phyloP scores from a whole-genome alignment of 768 basidiomycete species.

The Favolaschia claudopus region DNA sequence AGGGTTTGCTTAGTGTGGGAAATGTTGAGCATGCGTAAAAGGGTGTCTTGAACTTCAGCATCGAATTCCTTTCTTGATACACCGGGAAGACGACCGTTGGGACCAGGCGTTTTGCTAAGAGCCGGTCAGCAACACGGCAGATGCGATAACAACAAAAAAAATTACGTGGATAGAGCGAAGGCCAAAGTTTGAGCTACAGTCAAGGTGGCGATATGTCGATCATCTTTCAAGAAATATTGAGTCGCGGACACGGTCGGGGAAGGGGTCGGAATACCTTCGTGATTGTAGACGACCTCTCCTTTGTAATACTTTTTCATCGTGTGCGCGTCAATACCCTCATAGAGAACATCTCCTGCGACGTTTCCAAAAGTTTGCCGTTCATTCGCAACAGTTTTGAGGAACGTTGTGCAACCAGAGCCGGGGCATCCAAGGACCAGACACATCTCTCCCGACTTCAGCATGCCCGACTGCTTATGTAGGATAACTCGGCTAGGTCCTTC shows the following conservation, averaged over 20 bases:
- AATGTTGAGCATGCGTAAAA: constrained; percentile 85
- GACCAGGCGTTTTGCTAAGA: constrained; percentile 71
- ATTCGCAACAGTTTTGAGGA: constrained; percentile 86
- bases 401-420: constrained; percentile 85
- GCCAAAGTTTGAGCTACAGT: constrained; percentile 80
- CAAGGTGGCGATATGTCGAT: constrained; percentile 83
- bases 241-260: constrained; percentile 1
- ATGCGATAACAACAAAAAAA: constrained; percentile 19
- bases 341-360: constrained; percentile 77
- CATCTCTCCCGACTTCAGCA: constrained; percentile 85
- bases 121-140: not conserved
- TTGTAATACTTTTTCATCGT: constrained; percentile 82
- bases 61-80: constrained; percentile 67
- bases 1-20: constrained; percentile 80
- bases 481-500: constrained; percentile 56
- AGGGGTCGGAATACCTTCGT: constrained; percentile 58
- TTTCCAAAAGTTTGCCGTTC: constrained; percentile 68
- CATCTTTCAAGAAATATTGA: constrained; percentile 53
- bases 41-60: constrained; percentile 61
- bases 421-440: constrained; percentile 86
- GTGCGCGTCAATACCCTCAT: constrained; percentile 78
- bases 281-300: constrained; percentile 83
- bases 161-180: constrained; percentile 69
- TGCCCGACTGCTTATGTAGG: constrained; percentile 71
- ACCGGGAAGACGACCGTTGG: constrained; percentile 74